phyloP scores from a whole-genome alignment of 1,139 yeast genomes.

The Blastobotrys aristatus region DNA sequence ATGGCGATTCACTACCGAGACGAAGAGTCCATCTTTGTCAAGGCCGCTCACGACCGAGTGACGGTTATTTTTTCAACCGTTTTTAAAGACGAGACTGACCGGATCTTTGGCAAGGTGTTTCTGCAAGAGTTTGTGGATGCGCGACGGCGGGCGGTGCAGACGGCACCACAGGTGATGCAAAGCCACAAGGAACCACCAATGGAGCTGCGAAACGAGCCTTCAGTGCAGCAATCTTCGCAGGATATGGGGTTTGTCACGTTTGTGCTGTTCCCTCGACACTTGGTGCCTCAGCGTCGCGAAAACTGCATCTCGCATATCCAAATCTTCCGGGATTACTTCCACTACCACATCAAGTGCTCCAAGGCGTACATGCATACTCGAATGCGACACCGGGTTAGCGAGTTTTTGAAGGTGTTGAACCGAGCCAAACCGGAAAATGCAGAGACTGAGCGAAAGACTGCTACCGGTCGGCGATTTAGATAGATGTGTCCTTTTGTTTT shows the following conservation, averaged over 20 bases:
- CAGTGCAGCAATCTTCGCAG: constrained; percentile 29
- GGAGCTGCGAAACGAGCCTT: constrained; percentile 55
- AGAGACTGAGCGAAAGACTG: constrained; percentile 79
- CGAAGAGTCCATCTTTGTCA: constrained; percentile 83
- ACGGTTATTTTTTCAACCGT: constrained; percentile 93
- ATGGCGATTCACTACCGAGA: constrained; percentile 85
- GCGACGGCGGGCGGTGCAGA: constrained; percentile 90
- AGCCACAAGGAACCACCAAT: constrained; percentile 90
- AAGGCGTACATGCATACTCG: constrained; percentile 98
- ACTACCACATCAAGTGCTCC: constrained; percentile 95
- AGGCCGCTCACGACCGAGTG: constrained; percentile 92
- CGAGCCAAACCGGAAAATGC: constrained; percentile 93
- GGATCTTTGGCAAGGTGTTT: constrained; percentile 89
- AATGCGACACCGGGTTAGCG: constrained; percentile 93
- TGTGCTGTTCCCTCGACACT: constrained; percentile 62
- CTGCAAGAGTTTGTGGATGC: constrained; percentile 98
- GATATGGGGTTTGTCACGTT: constrained; percentile 43
- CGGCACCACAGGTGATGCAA: constrained; percentile 96
- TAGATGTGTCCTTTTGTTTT: not conserved
- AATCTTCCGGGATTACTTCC: constrained; percentile 92
- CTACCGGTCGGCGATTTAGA: constrained; percentile 74
- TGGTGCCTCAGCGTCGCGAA: constrained; percentile 69
- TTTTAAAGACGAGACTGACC: constrained; percentile 95
- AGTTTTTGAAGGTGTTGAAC: constrained; percentile 89
- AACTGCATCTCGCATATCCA: constrained; percentile 85